These are phyloP conservation scores for Ogataea neopini DNA, from an alignment of 805 yeast species.

Conservation along the genomic window DNA sequence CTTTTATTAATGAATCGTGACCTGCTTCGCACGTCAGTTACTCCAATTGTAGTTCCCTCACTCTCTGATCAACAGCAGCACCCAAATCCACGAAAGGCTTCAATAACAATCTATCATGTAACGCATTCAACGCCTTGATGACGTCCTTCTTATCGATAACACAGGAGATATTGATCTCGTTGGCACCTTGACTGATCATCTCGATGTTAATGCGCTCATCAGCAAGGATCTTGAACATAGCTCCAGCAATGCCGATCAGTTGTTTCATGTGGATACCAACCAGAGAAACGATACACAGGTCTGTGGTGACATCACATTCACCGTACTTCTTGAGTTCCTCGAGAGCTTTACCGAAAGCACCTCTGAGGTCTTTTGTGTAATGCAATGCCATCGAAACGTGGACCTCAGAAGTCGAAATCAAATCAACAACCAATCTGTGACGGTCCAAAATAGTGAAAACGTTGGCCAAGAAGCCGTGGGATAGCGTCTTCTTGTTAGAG, in stretches of 20 bases:
- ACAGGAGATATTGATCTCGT: conserved; percentile 94
- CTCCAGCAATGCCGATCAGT: conserved; percentile 94
- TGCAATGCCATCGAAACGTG: conserved; percentile 98
- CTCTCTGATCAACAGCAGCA: conserved; percentile 43
- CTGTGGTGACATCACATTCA: conserved; percentile 81
- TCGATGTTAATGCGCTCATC: conserved; percentile 91
- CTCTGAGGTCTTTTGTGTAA: conserved; percentile 59
- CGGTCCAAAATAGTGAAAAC: conserved; percentile 85
- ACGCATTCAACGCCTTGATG: conserved; percentile 78
- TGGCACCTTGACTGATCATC: conserved; percentile 98
- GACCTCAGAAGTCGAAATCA: conserved; percentile 95
- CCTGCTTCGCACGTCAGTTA: not conserved
- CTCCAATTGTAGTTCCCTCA: conserved; percentile 45
- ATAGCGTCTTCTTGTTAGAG: conserved; percentile 86
- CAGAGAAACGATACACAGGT: conserved; percentile 87
- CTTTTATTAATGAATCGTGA: too few relatives aligned
- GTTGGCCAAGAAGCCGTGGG: conserved; percentile 93
- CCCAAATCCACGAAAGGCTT: conserved; percentile 35
- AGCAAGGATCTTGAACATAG: conserved; percentile 93
- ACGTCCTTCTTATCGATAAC: conserved; percentile 86
- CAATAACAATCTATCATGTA: conserved; percentile 76
- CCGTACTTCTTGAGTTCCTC: conserved; percentile 81
- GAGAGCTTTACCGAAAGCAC: conserved; percentile 67
- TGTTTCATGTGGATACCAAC: conserved; percentile 98
- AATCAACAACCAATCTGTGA: conserved; percentile 85